Evolutionary conservation across 805 yeast genomes (phyloP), one percentile per base, ranked within the genome.

Genomic region (Huiozyma sinensis): DNA sequence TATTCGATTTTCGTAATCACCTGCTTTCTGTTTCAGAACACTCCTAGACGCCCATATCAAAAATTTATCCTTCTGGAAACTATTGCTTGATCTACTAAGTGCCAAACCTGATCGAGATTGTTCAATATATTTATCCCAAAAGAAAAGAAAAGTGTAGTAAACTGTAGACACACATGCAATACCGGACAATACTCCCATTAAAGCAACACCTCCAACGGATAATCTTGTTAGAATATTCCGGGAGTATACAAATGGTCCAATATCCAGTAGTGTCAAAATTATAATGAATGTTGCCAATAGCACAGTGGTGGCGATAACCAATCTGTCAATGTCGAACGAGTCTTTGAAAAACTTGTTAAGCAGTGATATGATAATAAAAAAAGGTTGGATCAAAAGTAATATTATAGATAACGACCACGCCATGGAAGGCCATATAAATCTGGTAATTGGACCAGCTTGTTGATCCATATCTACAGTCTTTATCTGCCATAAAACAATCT

Each of bases 121-220:
- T 11, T 34, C 39, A n/a, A 35, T 36, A 27, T 35, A 35, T 36
- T 42, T 48, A 7, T 42, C 43, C 49, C 49, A 47, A 24, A 59
- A 7, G 31, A 48, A 47, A 33, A 50, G 35, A 28, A 49, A 47
- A 1, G 58, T 55, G 36, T 59, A 61, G 40, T 57, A 60, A 3
- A 57, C 47, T 1, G 64, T 59, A 1, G 66, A 61, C 1, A 56
- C 56, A 34, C 64, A 56, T 5, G 65, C 66, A 28, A 62, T 47
- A 3, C 63, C 64, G 2, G 66, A 61, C 31, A 62, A 42, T 12
- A 50, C 44, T 6, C 64, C 63, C 62, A 62, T 55, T 8, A 61
- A 31, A 1, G 62, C 57, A 1, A 60, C 61, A 13, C 66, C 66
- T 3, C 54, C 52, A 4, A 62, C 51, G 6, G 66, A 61, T 11